Conservation (phyloP, 306 rosid species). For the Casuarina equisetifolia region DNA sequence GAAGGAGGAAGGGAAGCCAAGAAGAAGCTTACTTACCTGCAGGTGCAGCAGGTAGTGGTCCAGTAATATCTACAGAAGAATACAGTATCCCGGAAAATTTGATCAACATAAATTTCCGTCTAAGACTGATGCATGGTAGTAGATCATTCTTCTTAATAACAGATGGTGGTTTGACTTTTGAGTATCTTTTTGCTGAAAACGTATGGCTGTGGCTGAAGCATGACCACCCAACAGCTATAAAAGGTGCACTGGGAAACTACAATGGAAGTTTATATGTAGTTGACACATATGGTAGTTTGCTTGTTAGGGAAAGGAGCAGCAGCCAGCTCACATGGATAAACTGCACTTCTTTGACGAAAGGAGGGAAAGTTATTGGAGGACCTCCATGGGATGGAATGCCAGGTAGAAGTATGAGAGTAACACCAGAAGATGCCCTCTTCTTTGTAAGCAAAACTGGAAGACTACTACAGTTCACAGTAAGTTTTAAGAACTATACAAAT, state of each 20-base stretch:
- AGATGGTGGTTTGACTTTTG: constrained; percentile 68
- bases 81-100: constrained; percentile 46
- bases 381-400: constrained; percentile 86
- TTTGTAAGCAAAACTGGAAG: constrained; percentile 78
- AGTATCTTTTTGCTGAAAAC: constrained; percentile 63
- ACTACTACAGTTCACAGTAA: constrained; percentile 74
- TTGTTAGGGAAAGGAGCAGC: constrained; percentile 74
- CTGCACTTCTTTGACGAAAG: constrained; percentile 67
- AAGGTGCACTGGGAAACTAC: constrained; percentile 79
- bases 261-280: constrained; percentile 80
- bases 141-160: constrained; percentile 74
- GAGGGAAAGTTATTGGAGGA: constrained; percentile 63
- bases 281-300: constrained; percentile 66
- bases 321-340: constrained; percentile 72
- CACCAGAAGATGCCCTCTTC: constrained; percentile 78
- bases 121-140: constrained; percentile 72
- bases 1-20: constrained; percentile 69
- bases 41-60: constrained; percentile 23
- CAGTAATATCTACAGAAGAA: constrained; percentile 44
- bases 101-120: constrained; percentile 62
- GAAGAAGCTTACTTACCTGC: constrained; percentile 54
- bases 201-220: constrained; percentile 92
- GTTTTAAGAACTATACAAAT: constrained; percentile 21
- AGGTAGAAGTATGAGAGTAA: constrained; percentile 50
- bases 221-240: constrained; percentile 66